A percentile compares a stretch with the other conserved stretches of the same genome.
Evolutionary conservation across 331 rosid species (phyloP).

Genomic region (Spiraea crenata): DNA sequence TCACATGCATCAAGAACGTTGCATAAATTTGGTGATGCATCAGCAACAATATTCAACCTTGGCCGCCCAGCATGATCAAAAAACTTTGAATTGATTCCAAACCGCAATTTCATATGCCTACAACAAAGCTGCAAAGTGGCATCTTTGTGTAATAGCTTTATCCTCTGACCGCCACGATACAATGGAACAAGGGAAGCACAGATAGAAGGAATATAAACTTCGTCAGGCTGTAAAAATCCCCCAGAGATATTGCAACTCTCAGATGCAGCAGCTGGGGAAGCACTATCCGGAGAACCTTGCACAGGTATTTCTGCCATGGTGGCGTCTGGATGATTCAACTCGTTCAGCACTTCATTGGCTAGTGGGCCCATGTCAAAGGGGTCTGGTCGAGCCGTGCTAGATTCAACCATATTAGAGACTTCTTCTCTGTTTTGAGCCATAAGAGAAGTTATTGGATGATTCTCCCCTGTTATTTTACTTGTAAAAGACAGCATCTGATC

Average conservation of each 20-base stretch:
- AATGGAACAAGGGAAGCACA: constrained; percentile 52
- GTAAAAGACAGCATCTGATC: constrained; percentile 33
- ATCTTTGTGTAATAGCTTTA: constrained; percentile 63
- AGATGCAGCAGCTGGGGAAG: constrained; percentile 39
- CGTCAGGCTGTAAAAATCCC: constrained; percentile 51
- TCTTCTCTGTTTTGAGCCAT: constrained; percentile 26
- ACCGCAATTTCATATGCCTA: constrained; percentile 66
- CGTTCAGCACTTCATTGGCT: constrained; percentile 32
- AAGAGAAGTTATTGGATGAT: constrained; percentile 54
- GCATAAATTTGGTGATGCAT: constrained; percentile 63
- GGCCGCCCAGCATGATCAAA: constrained; percentile 73
- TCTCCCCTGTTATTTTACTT: constrained; percentile 31
- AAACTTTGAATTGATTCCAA: constrained; percentile 74
- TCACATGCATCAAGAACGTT: constrained; percentile 79
- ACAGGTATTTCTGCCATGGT: constrained; percentile 41
- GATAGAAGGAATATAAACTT: constrained; percentile 52
- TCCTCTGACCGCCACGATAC: constrained; percentile 56
- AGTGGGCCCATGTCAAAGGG: constrained; percentile 45
- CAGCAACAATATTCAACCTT: constrained; percentile 62
- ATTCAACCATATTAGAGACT: constrained; percentile 26
- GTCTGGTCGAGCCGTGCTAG: constrained; percentile 30
- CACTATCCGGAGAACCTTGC: constrained; percentile 32
- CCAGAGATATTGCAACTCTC: constrained; percentile 28
- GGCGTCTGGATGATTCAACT: constrained; percentile 33
- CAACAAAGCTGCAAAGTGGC: constrained; percentile 57